phyloP scores from a whole-genome alignment of 345 rosid species.

The Kandelia obovata region DNA sequence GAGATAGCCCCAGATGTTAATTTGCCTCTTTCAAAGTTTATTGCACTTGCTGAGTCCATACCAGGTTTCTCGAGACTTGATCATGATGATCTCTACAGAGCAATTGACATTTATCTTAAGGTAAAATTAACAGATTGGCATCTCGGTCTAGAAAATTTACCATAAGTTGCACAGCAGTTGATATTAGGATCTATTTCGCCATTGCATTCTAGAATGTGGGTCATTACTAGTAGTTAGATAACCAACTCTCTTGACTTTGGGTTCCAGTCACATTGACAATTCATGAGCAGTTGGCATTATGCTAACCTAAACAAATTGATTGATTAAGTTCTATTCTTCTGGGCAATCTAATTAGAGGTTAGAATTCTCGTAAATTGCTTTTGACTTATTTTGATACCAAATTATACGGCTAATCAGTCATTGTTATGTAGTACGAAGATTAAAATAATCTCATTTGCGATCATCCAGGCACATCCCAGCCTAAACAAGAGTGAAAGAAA shows the following conservation, averaged over 20 bases:
- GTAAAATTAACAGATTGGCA: constrained; percentile 34
- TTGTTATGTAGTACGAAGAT: background rate
- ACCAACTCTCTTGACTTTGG: constrained; percentile 54
- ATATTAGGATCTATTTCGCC: constrained; percentile 21
- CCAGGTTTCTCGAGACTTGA: constrained; percentile 83
- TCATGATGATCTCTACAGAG: constrained; percentile 92
- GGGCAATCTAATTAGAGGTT: background rate
- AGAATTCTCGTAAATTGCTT: background rate
- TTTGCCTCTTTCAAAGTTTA: constrained; percentile 77
- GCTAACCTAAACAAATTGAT: constrained; percentile 30
- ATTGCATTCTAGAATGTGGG: constrained; percentile 31
- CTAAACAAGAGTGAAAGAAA: constrained; percentile 85
- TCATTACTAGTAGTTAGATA: constrained; percentile 35
- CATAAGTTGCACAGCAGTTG: constrained; percentile 1
- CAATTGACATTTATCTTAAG: constrained; percentile 97
- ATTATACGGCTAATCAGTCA: background rate
- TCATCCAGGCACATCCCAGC: constrained; percentile 67
- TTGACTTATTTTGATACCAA: background rate
- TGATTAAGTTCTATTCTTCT: background rate
- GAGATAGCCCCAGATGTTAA: constrained; percentile 73
- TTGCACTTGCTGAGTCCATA: constrained; percentile 64
- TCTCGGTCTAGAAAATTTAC: constrained; percentile 7
- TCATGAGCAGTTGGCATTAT: constrained; percentile 29
- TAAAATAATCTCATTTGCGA: background rate
- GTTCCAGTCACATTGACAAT: constrained; percentile 13